Base-by-base conservation (phyloP, 164 flowering plant genomes). In the Tetracentron sinense region DNA sequence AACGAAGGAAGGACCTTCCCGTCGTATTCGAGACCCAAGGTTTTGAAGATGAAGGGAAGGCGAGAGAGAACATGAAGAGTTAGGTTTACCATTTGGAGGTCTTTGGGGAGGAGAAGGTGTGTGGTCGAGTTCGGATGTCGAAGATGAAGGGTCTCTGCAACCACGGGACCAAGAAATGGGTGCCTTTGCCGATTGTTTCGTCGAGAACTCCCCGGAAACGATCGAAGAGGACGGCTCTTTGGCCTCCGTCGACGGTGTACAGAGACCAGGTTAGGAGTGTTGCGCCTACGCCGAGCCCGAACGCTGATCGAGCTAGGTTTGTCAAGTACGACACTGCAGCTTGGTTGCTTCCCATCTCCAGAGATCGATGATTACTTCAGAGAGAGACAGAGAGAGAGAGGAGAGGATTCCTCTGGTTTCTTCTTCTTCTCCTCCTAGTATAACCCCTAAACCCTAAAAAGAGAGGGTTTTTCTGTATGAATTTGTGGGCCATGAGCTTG, bases 1-100 rank as follows among this genome's bases (percentile, higher is more conserved):
- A 4, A 92, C 94, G 96, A 89, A 0, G 96, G 96, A 0, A 92
- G 85, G 44, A 92, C 92, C 65, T 92, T 92, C 68, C 89, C 92
- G 61, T 92, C 97, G 58, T 92, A 92, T 62, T 92, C 92, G 4
- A 79, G 74, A 6, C 97, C 97, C 25, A 91, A 81, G 65, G 78
- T 81, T 62, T 84, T 73, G 77, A 88, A 87, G 42, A 91, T 91
- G 11, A 29, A 26, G 3, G 97, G 90, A 1, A 91, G 81, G 6
- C 67, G 87, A 1, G 97, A 81, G 63, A 91, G 86, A 15, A 91
- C 82, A 0, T 93, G 79, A 38, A 88, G 93, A 26, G 88, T 82
- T 46, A 91, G 87, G 49, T 85, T 85, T 17, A 91, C 97, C 96
- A 87, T 91, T 74, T 91, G 96, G 53, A 89, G 84, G 60, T 91